Percentiles rank a stretch among this genome's conserved stretches.
These are phyloP conservation scores for Xylariaceae sp. DNA, from an alignment of 2,329 filamentous ascomycete genomes.

Conservation along the genomic window DNA sequence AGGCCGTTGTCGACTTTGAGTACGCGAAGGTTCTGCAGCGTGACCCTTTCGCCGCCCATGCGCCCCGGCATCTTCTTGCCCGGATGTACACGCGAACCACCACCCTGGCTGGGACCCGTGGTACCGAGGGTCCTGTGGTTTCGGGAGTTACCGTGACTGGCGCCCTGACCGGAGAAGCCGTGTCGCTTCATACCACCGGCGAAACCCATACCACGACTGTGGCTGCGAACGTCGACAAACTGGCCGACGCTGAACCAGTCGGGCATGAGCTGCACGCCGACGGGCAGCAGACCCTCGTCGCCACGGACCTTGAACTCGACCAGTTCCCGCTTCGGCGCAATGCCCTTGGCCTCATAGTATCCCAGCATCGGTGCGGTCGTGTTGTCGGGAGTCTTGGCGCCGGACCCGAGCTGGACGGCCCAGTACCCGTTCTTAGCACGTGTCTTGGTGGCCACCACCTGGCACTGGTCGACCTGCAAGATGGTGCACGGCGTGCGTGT, in stretches of 20 bases:
- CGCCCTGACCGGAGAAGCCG: constrained; percentile 82
- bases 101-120: constrained; percentile 80
- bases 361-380: constrained; percentile 78
- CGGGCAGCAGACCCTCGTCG: constrained; percentile 63
- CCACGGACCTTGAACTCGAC: constrained; percentile 82
- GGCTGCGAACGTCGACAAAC: constrained; percentile 77
- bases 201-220: constrained; percentile 85
- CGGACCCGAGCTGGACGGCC: constrained; percentile 83
- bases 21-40: constrained; percentile 85
- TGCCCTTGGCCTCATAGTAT: constrained; percentile 75
- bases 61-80: constrained; percentile 97
- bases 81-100: constrained; percentile 84
- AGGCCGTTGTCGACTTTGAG: constrained; percentile 81
- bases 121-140: constrained; percentile 92
- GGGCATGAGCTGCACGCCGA: constrained; percentile 73
- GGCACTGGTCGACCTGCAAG: constrained; percentile 85
- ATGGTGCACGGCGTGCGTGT: constrained; percentile 82
- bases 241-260: constrained; percentile 89
- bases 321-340: constrained; percentile 78
- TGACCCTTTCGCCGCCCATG: constrained; percentile 87
- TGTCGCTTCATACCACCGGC: constrained; percentile 97
- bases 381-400: constrained; percentile 67
- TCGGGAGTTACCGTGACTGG: constrained; percentile 91
- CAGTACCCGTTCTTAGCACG: constrained; percentile 78
- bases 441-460: constrained; percentile 85